These are phyloP conservation scores for Claviceps paspali DNA, from an alignment of 2,329 filamentous ascomycete species.

Conservation along the genomic window DNA sequence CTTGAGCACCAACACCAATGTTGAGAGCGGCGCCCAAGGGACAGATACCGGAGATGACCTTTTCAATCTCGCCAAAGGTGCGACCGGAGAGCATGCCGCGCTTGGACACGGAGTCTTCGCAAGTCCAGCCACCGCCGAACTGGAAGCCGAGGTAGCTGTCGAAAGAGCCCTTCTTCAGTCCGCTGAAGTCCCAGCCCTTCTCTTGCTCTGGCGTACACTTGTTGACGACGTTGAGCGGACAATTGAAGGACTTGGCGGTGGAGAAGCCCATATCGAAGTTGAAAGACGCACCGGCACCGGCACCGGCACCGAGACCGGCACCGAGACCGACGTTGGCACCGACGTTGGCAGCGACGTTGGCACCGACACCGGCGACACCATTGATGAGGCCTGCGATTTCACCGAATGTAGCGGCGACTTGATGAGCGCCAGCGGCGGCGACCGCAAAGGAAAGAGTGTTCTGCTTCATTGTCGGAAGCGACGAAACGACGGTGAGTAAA, in stretches of 20 bases:
- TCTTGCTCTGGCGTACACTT: slow-evolving; percentile 57
- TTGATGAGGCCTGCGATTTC: too few species aligned
- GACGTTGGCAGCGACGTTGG: not conserved
- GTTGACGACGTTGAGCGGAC: slow-evolving; percentile 61
- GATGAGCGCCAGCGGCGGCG: slow-evolving; percentile 34
- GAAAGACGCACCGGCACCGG: not conserved
- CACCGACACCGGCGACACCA: not conserved
- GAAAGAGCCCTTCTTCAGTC: slow-evolving; percentile 47
- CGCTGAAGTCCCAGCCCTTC: slow-evolving; percentile 56
- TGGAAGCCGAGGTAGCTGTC: slow-evolving; percentile 53
- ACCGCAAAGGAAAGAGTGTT: slow-evolving; percentile 29
- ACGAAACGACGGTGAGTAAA: not conserved
- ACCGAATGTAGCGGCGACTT: slow-evolving; percentile 28
- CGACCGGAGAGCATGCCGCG: slow-evolving; percentile 40
- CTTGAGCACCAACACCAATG: slow-evolving; percentile 34
- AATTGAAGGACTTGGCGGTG: slow-evolving; percentile 38
- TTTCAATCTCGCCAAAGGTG: slow-evolving; percentile 25
- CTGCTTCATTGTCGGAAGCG: slow-evolving; percentile 32
- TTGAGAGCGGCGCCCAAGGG: slow-evolving; percentile 34
- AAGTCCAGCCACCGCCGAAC: slow-evolving; percentile 57
- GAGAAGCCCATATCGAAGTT: slow-evolving; percentile 7
- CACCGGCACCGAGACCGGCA: not conserved
- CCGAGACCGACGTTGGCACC: not conserved
- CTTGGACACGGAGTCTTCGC: slow-evolving; percentile 42
- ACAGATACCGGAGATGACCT: slow-evolving; percentile 46